Conservation (phyloP, 805 yeast species). For the Barnettozyma populi region DNA sequence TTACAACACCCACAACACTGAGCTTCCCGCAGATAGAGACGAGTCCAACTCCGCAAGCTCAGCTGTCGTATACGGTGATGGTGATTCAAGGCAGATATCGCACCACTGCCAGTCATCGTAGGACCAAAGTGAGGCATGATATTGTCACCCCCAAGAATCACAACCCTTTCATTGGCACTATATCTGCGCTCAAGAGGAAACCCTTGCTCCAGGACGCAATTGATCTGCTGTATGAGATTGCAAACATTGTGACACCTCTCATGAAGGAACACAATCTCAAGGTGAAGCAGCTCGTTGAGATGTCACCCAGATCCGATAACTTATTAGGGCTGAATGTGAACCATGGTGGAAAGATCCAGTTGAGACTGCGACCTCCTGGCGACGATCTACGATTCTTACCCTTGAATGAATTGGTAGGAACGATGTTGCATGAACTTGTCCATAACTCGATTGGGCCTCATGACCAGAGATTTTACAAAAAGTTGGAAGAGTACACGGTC, state of each 20-base stretch:
- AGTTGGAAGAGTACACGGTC: conserved; percentile 49
- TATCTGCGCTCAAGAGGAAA: conserved; percentile 45
- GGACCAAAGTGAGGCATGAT: not conserved
- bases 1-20: not conserved
- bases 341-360: conserved; percentile 62
- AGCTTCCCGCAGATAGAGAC: not conserved
- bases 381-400: conserved; percentile 54
- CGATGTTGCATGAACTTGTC: conserved; percentile 82
- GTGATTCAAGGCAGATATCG: conserved; percentile 16
- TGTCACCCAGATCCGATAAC: conserved; percentile 63
- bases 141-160: conserved; percentile 23
- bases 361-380: conserved; percentile 59
- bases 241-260: conserved; percentile 68
- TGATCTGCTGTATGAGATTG: conserved; percentile 60
- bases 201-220: conserved; percentile 46
- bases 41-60: not conserved
- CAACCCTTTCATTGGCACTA: conserved; percentile 24
- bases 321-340: conserved; percentile 82
- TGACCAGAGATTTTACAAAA: conserved; percentile 60
- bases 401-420: conserved; percentile 63
- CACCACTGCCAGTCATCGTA: not conserved
- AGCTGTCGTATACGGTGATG: conserved; percentile 7
- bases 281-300: conserved; percentile 69
- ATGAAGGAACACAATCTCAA: conserved; percentile 62
- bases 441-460: conserved; percentile 83